These are phyloP conservation scores for Colletotrichum nymphaeae DNA, from an alignment of 2,329 filamentous ascomycete genomes.

Conservation along the genomic window DNA sequence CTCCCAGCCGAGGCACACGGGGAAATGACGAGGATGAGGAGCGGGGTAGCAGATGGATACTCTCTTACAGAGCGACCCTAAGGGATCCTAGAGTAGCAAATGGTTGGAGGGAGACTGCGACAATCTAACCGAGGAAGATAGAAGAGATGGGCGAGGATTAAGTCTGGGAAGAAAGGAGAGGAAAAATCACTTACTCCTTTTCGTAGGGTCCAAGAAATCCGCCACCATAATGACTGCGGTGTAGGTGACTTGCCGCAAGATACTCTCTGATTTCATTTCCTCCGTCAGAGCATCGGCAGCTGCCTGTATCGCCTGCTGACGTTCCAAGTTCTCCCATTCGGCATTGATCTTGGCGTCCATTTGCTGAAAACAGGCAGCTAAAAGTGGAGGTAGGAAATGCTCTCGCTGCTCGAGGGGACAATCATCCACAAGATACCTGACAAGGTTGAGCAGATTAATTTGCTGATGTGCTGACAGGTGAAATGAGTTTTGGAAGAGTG, in stretches of 20 bases:
- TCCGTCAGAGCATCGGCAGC: constrained; percentile 86
- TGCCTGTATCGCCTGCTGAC: constrained; percentile 69
- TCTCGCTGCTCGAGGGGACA: constrained; percentile 83
- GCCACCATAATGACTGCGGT: constrained; percentile 93
- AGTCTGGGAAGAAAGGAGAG: background rate
- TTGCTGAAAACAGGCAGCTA: constrained; percentile 84
- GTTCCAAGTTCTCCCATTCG: constrained; percentile 85
- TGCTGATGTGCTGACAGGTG: constrained; percentile 92
- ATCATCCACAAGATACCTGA: constrained; percentile 89
- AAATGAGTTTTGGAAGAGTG: constrained; percentile 84
- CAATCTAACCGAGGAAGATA: background rate
- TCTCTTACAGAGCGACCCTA: background rate
- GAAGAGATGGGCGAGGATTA: background rate
- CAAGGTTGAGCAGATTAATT: constrained; percentile 90
- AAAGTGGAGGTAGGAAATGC: constrained; percentile 86
- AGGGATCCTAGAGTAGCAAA: background rate
- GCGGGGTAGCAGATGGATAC: background rate
- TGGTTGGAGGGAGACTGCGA: background rate
- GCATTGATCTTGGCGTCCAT: constrained; percentile 87
- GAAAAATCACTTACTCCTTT: constrained; percentile 64
- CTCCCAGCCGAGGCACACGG: background rate
- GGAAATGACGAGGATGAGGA: background rate
- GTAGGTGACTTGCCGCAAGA: constrained; percentile 91
- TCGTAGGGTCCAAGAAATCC: constrained; percentile 83
- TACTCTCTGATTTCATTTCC: constrained; percentile 98